phyloP scores from a whole-genome alignment of 2,329 filamentous ascomycete genomes.

The Lachnellula cervina region DNA sequence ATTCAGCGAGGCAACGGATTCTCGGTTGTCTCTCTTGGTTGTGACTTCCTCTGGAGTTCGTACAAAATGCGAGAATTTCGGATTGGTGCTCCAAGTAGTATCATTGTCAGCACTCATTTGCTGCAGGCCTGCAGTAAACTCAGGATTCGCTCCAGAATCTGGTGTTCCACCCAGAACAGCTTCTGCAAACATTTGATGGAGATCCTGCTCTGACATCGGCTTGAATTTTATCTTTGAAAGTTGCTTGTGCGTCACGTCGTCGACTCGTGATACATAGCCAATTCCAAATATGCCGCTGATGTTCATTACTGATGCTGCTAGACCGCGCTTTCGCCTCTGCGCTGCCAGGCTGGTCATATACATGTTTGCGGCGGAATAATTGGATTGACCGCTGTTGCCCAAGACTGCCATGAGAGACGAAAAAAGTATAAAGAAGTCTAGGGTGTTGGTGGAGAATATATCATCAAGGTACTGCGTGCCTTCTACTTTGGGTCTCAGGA shows the following conservation, averaged over 20 bases:
- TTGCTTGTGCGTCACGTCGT: neutral
- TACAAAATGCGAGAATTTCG: neutral
- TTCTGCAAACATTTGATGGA: conserved; percentile 40
- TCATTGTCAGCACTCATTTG: neutral
- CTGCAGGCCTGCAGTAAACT: neutral
- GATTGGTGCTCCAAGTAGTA: neutral
- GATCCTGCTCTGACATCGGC: conserved; percentile 32
- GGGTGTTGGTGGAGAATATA: conserved; percentile 24
- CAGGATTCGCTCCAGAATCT: neutral
- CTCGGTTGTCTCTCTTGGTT: neutral
- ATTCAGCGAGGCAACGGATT: neutral
- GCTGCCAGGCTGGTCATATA: conserved; percentile 38
- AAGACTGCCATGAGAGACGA: conserved; percentile 29
- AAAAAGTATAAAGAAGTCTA: conserved; percentile 38
- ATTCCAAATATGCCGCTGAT: conserved; percentile 39
- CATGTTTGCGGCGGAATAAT: conserved; percentile 42
- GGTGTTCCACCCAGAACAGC: conserved; percentile 32
- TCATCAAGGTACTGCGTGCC: conserved; percentile 32
- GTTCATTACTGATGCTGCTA: conserved; percentile 37
- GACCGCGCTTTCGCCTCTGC: conserved; percentile 35
- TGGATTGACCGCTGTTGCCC: conserved; percentile 37
- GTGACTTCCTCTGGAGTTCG: neutral
- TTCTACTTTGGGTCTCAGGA: conserved; percentile 33
- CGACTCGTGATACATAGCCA: conserved; percentile 32
- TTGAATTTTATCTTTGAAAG: neutral